Evolutionary conservation across 2,329 filamentous ascomycete species (phyloP), one percentile per base, ranked within the genome.

Genomic region (Thelonectria discophora): DNA sequence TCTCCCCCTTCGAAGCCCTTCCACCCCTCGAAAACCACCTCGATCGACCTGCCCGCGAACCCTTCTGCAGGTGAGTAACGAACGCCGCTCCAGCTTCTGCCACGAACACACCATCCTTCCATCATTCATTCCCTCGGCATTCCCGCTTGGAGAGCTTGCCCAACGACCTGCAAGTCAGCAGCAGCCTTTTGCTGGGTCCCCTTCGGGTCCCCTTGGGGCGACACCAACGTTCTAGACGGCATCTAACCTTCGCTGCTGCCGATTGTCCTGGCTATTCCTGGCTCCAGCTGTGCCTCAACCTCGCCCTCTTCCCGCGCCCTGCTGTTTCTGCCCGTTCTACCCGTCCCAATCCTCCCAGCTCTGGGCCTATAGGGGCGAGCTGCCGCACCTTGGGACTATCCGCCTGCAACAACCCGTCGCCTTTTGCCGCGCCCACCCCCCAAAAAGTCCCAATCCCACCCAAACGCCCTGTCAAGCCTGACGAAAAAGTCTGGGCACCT

Each of bases 361-460:
- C 20, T 40, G 45, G 51, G 42, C 52, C 55, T 53, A 60, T 58
- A 63, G 58, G 65, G 57, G 54, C 58, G 32, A 46, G 34, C 47
- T 48, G 58, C 51, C 55, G 56, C 63, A 56, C 21, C 46, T n/a
- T n/a, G n/a, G n/a, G 46, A 46, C 47, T 37, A 30, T 37, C 45
- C 39, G 54, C 45, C 57, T 69, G 58, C 63, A 69, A 61, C 60
- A 63, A 58, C 62, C 59, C 51, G 58, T 61, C n/a, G n/a, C n/a
- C n/a, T 64, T 64, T 70, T 72, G 65, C 68, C 66, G 68, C 69
- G 66, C 66, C 64, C 50, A 42, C n/a, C n/a, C n/a, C n/a, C n/a
- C n/a, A 24, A 7, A 42, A 65, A 69, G 66, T 43, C 62, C 57
- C 61, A 48, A 70, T 57, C 66, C 69, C 52, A 53, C 60, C 60